phyloP scores from a whole-genome alignment of 192 early-diverging fungal species.

The Backusella sp. region DNA sequence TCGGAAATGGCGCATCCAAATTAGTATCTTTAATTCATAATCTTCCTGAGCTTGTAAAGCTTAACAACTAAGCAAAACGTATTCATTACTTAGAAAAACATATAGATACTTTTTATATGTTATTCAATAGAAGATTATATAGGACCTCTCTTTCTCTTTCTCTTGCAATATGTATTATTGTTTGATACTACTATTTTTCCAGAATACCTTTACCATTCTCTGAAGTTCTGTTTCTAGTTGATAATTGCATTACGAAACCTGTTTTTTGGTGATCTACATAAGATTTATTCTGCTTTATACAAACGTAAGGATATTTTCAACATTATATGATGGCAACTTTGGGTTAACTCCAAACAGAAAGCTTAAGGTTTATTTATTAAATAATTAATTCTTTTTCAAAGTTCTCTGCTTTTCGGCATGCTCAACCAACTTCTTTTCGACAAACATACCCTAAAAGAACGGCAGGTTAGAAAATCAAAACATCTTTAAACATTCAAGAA shows the following conservation, averaged over 20 bases:
- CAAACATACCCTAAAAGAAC: constrained; percentile 68
- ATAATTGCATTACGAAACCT: background rate
- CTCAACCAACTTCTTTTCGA: constrained; percentile 90
- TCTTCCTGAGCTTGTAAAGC: too few species aligned
- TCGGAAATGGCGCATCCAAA: background rate
- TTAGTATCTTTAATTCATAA: background rate
- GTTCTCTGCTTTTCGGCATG: constrained; percentile 85
- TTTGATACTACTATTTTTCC: too few species aligned
- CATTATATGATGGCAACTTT: background rate
- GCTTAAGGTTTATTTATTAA: background rate
- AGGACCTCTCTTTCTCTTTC: too few species aligned
- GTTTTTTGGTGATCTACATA: background rate
- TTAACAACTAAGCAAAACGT: too few species aligned
- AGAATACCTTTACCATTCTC: too few species aligned
- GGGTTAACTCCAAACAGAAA: background rate
- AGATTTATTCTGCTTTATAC: background rate
- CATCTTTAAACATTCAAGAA: background rate
- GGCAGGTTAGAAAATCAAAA: background rate
- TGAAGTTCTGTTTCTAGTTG: too few species aligned
- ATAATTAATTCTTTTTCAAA: constrained; percentile 65
- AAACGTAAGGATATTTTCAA: background rate
- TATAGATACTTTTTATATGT: too few species aligned
- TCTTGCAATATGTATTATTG: too few species aligned
- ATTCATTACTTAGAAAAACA: too few species aligned
- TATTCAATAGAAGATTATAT: too few species aligned